Evolutionary conservation across 2,329 filamentous ascomycete species (phyloP), one percentile per base, ranked within the genome.

Genomic region (Fusarium sp.): DNA sequence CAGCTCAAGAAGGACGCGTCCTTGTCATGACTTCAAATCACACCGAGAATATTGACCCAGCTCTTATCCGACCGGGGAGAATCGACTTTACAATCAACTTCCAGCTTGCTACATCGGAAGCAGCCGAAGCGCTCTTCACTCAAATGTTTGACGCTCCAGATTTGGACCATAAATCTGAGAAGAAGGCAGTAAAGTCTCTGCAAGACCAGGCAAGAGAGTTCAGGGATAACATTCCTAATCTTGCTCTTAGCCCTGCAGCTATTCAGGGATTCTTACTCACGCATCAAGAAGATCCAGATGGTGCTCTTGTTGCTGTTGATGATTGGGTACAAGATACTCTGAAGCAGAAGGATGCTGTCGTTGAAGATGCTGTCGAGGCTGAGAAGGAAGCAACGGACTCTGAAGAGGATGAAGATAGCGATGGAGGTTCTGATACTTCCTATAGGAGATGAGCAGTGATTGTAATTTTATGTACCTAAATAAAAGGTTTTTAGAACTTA

Each of bases 11-110:
- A 81, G 91, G 91, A 3, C 85, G 90, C 12, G 87, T 93, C 4
- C 83, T 93, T 4, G 87, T 93, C 75, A 93, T 93, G 91, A 93
- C 91, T 0, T 92, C 90, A 4, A 93, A 93, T 72, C 86, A 74
- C 14, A 56, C 60, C 3, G 60, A 72, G 37, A 59, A 63, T 5
- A 55, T 68, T 19, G 65, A 68, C 6, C 41, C 62, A 3, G 65
- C 65, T 35, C 51, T 67, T 10, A 21, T 63, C 3, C 58, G 66
- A 0, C 66, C 66, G 0, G 66, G 66, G 1, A 46, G 66, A 48
- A 54, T 69, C 10, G 66, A 69, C 10, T 58, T 58, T 27, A 54
- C 63, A 7, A 56, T 69, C n/a, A 49, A 54, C 35, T 69, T 69
- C 48, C 45, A 54, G 19, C 41, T 68, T 16, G 66, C 66, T 15